A percentile compares a stretch with the other conserved stretches of the same genome.
These are phyloP conservation scores for Mortierella sp. DNA, from an alignment of 371 early-diverging fungal genomes.

Conservation along the genomic window DNA sequence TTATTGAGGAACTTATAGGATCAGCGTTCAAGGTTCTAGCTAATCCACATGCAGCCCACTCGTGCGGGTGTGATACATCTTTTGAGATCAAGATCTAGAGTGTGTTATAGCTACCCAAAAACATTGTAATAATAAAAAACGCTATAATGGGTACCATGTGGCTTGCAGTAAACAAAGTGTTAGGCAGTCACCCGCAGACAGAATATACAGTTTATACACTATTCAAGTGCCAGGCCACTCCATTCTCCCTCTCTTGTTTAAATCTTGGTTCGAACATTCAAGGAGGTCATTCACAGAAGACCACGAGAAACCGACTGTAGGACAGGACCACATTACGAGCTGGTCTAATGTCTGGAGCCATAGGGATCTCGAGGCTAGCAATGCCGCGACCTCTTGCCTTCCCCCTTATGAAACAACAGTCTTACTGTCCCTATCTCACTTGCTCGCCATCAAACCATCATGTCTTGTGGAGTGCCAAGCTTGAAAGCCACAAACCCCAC, in stretches of 20 bases:
- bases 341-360: conserved; percentile 29
- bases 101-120: not conserved
- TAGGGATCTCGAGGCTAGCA: conserved; percentile 39
- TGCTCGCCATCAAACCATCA: not conserved
- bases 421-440: not conserved
- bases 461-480: not conserved
- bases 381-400: not conserved
- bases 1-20: conserved; percentile 93
- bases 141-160: not conserved
- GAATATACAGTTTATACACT: not conserved
- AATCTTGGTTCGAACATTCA: not conserved
- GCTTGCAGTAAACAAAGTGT: conserved; percentile 6
- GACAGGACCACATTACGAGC: not conserved
- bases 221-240: too few relatives aligned
- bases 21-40: conserved; percentile 90
- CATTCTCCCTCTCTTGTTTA: not conserved
- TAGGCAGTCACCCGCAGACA: conserved; percentile 3
- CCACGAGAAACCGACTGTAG: not conserved
- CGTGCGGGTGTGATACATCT: conserved; percentile 91
- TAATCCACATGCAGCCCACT: conserved; percentile 91
- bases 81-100: conserved; percentile 55
- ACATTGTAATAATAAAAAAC: not conserved
- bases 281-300: not conserved
- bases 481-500: not conserved
- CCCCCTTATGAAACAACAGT: not conserved